phyloP scores from a whole-genome alignment of 192 early-diverging fungal species.

The Backusella macrospora region DNA sequence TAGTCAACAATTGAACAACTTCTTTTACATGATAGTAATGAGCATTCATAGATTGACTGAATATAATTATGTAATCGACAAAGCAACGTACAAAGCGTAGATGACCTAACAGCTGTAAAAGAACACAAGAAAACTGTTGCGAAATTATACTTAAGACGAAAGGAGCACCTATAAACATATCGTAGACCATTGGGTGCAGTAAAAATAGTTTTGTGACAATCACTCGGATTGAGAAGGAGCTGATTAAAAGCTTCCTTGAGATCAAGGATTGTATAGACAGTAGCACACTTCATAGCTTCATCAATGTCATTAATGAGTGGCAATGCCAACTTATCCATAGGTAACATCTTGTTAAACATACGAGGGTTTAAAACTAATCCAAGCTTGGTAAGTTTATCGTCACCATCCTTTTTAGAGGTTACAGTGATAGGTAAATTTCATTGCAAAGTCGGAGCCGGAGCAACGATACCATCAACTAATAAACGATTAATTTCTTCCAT shows the following conservation, averaged over 20 bases:
- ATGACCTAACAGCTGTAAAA: background rate
- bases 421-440: constrained; percentile 8
- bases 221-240: background rate
- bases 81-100: background rate
- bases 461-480: background rate
- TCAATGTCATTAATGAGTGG: background rate
- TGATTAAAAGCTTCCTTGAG: background rate
- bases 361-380: background rate
- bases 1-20: background rate
- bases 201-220: background rate
- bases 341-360: background rate
- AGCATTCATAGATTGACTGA: background rate
- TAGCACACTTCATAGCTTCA: background rate
- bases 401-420: background rate
- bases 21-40: background rate
- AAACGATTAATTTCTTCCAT: background rate
- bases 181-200: background rate
- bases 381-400: background rate
- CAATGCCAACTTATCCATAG: background rate
- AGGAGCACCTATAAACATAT: background rate
- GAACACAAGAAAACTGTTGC: background rate
- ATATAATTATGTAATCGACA: background rate
- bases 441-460: background rate
- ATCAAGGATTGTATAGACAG: background rate
- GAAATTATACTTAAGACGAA: background rate